These are phyloP conservation scores for Leptosphaerulina australis DNA, from an alignment of 2,329 filamentous ascomycete genomes.

Conservation along the genomic window DNA sequence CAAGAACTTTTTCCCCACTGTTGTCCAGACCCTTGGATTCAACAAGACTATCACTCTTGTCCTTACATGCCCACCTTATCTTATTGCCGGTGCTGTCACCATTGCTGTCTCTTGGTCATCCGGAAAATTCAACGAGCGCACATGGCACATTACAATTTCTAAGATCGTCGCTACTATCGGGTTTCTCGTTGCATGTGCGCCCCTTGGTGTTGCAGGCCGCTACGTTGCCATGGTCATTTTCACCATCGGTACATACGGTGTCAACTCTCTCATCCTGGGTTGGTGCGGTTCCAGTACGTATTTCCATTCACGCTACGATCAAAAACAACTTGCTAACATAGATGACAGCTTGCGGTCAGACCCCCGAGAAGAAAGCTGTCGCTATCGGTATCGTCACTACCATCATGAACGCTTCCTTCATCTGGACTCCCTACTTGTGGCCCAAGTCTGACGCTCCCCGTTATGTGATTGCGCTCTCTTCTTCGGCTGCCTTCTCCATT, in stretches of 20 bases:
- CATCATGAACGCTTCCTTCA: conserved; percentile 51
- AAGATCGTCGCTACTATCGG: conserved; percentile 66
- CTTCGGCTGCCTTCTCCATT: conserved; percentile 42
- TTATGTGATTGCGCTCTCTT: conserved; percentile 41
- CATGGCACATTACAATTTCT: conserved; percentile 69
- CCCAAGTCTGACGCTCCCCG: conserved; percentile 39
- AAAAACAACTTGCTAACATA: background rate
- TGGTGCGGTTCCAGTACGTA: conserved; percentile 49
- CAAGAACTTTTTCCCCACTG: conserved; percentile 66
- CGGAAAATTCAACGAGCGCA: conserved; percentile 73
- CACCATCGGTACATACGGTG: conserved; percentile 45
- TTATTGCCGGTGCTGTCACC: conserved; percentile 63
- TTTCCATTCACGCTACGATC: background rate
- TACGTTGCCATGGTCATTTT: conserved; percentile 70
- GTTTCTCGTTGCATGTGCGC: conserved; percentile 70
- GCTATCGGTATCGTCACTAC: conserved; percentile 54
- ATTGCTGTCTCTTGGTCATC: conserved; percentile 72
- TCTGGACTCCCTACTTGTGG: conserved; percentile 49
- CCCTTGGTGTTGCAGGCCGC: conserved; percentile 62
- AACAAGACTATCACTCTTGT: conserved; percentile 60
- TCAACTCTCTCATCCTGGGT: conserved; percentile 53
- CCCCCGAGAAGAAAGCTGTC: conserved; percentile 55
- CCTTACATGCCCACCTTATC: conserved; percentile 52
- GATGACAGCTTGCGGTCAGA: conserved; percentile 49
- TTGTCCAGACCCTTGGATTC: conserved; percentile 67